A percentile compares a stretch with the other conserved stretches of the same genome.
phyloP scores from a whole-genome alignment of 768 basidiomycete genomes.

The Kwoniella dendrophila region DNA sequence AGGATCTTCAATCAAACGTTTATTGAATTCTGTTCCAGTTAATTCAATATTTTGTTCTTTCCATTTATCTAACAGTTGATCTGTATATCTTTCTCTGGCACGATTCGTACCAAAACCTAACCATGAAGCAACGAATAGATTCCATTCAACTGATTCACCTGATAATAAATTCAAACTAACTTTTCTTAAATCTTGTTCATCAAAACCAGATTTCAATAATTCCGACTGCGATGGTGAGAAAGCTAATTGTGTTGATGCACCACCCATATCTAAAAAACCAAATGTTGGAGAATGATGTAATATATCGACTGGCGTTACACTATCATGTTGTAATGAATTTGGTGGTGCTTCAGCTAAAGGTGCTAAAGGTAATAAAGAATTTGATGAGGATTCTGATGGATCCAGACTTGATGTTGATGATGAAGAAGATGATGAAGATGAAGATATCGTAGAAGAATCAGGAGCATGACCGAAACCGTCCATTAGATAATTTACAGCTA shows the following conservation, averaged over 20 bases:
- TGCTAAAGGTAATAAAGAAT: conserved; percentile 37
- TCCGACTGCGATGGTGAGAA: conserved; percentile 78
- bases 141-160: conserved; percentile 83
- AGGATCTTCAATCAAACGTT: conserved; percentile 71
- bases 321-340: conserved; percentile 34
- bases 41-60: conserved; percentile 53
- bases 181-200: conserved; percentile 69
- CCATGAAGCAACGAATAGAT: conserved; percentile 98
- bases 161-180: conserved; percentile 78
- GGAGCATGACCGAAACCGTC: conserved; percentile 72
- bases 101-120: conserved; percentile 97
- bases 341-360: conserved; percentile 44
- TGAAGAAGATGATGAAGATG: conserved; percentile 11
- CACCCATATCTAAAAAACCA: conserved; percentile 99
- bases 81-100: conserved; percentile 90
- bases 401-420: conserved; percentile 10
- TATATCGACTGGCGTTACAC: conserved; percentile 52
- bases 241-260: conserved; percentile 97
- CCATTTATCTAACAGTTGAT: conserved; percentile 65
- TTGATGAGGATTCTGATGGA: neutral
- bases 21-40: conserved; percentile 15
- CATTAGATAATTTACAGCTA: conserved; percentile 98
- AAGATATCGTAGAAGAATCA: conserved; percentile 4
- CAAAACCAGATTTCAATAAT: conserved; percentile 57
- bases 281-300: conserved; percentile 74